Percentiles rank a stretch among this genome's conserved stretches.
These are phyloP conservation scores for Atkinsonella texensis DNA, from an alignment of 2,329 filamentous ascomycete genomes.

Conservation along the genomic window DNA sequence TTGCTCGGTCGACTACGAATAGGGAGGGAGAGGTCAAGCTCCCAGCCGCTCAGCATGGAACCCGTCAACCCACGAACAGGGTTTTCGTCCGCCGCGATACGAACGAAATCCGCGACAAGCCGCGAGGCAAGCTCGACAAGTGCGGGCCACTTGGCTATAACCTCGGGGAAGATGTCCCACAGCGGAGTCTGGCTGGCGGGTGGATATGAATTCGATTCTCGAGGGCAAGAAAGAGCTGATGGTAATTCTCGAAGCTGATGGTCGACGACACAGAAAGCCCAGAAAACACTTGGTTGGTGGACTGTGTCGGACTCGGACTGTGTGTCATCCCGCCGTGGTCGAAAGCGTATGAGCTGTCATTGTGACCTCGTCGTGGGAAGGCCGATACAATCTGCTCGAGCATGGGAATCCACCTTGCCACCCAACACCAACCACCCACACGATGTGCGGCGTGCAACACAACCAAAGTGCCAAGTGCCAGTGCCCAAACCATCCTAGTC, in stretches of 20 bases:
- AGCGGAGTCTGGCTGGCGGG: neutral
- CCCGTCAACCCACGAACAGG: neutral
- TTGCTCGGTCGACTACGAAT: neutral
- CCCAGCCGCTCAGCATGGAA: neutral
- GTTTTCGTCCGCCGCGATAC: neutral
- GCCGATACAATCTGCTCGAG: neutral
- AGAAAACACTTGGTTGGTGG: no score
- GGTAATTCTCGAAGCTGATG: neutral
- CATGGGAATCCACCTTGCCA: neutral
- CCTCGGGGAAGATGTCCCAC: neutral
- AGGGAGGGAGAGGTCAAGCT: neutral
- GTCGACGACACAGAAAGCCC: neutral
- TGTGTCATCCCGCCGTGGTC: neutral
- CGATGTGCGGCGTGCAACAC: neutral
- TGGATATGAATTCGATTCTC: neutral
- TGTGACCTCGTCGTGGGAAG: neutral
- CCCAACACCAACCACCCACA: neutral
- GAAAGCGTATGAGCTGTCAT: neutral
- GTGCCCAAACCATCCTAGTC: neutral
- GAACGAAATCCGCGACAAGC: no score
- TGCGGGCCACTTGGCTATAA: neutral
- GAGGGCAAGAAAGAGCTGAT: neutral
- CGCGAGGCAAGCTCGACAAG: neutral
- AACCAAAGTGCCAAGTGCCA: neutral
- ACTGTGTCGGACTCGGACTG: no score